Conservation (phyloP, 495 filamentous ascomycete species). For the Penicillium arizonense region DNA sequence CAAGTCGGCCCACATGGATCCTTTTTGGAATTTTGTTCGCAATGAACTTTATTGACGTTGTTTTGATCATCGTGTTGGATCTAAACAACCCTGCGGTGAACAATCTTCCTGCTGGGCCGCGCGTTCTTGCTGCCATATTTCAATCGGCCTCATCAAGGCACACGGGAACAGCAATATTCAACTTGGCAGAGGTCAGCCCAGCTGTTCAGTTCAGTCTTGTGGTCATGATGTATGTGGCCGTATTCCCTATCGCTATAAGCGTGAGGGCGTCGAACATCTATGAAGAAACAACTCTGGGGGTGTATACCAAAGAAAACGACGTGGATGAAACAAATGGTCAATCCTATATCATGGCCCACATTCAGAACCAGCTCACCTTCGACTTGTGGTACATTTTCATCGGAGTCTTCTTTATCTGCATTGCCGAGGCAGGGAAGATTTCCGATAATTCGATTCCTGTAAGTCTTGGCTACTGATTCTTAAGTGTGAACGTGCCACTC, state of each 20-base stretch:
- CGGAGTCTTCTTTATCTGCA: constrained; percentile 58
- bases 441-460: constrained; percentile 46
- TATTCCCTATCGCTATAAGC: constrained; percentile 73
- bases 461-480: constrained; percentile 3
- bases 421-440: constrained; percentile 51
- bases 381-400: constrained; percentile 67
- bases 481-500: no score
- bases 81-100: constrained; percentile 35
- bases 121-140: constrained; percentile 58
- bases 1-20: constrained; percentile 58
- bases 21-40: constrained; percentile 57
- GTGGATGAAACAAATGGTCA: constrained; percentile 31
- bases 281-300: constrained; percentile 67
- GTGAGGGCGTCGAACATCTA: constrained; percentile 66
- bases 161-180: constrained; percentile 57
- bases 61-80: constrained; percentile 61
- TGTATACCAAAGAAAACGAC: constrained; percentile 55
- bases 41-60: constrained; percentile 55
- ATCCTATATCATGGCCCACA: constrained; percentile 53
- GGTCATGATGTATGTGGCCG: constrained; percentile 74
- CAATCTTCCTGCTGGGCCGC: constrained; percentile 21
- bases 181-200: constrained; percentile 55
- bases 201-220: constrained; percentile 59
- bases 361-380: constrained; percentile 60
- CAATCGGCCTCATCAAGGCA: constrained; percentile 60